These are phyloP conservation scores for Clarkia xantiana DNA, from an alignment of 345 rosid genomes.

Conservation along the genomic window DNA sequence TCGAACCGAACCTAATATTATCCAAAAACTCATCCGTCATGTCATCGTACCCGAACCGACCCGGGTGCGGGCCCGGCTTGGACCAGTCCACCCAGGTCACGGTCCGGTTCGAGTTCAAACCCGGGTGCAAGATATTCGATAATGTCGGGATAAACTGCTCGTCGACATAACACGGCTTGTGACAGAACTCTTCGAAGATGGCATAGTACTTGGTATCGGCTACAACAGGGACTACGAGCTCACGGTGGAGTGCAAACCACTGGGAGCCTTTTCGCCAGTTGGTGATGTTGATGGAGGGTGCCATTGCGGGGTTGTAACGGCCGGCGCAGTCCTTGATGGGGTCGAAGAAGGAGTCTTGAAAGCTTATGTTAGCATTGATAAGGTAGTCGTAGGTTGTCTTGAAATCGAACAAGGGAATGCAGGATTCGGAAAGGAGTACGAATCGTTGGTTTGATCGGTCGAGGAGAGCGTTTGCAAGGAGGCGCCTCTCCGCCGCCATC, in stretches of 20 bases:
- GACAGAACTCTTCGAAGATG: constrained; percentile 27
- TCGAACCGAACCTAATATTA: constrained; percentile 19
- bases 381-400: constrained; percentile 35
- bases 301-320: constrained; percentile 45
- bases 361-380: constrained; percentile 32
- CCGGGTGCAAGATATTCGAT: constrained; percentile 21
- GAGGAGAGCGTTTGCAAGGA: constrained; percentile 54
- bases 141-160: constrained; percentile 66
- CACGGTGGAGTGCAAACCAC: constrained; percentile 58
- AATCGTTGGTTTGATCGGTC: constrained; percentile 55
- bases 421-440: constrained; percentile 52
- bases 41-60: constrained; percentile 26
- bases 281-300: constrained; percentile 34
- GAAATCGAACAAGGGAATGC: constrained; percentile 60
- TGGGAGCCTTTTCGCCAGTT: constrained; percentile 78
- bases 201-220: constrained; percentile 33
- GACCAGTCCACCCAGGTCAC: constrained; percentile 72
- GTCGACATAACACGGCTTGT: constrained; percentile 47
- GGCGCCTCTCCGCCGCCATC: constrained; percentile 59
- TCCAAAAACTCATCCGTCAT: constrained; percentile 40
- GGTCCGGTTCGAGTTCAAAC: constrained; percentile 32
- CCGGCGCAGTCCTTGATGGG: constrained; percentile 40
- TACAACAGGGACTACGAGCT: constrained; percentile 28
- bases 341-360: constrained; percentile 31
- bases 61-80: constrained; percentile 47